A percentile compares a stretch with the other conserved stretches of the same genome.
phyloP scores from a whole-genome alignment of 208 protist species.

The Trypanosoma vivax region DNA sequence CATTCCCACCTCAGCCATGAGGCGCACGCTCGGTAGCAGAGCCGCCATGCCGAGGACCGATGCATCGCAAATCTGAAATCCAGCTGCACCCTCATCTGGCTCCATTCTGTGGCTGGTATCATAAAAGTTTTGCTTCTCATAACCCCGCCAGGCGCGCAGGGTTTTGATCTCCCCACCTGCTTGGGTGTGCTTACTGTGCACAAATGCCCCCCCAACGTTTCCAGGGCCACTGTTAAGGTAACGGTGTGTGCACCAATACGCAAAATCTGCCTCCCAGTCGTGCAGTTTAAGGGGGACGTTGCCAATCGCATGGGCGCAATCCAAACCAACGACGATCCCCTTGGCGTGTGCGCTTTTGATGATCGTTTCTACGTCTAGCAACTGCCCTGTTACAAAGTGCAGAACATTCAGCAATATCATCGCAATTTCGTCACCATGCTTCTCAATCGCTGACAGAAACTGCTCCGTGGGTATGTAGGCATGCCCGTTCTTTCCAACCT shows the following conservation, averaged over 20 bases:
- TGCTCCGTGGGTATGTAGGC: conserved; percentile 61
- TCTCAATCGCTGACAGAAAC: conserved; percentile 76
- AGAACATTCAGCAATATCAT: conserved; percentile 84
- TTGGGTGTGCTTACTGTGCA: conserved; percentile 82
- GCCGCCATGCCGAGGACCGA: conserved; percentile 56
- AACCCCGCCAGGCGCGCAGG: conserved; percentile 91
- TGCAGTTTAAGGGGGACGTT: conserved; percentile 91
- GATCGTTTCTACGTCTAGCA: conserved; percentile 90
- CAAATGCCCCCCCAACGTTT: conserved; percentile 85
- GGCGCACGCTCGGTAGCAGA: conserved; percentile 71
- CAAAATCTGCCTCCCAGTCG: conserved; percentile 96
- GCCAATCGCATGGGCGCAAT: conserved; percentile 93
- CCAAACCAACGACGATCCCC: conserved; percentile 85
- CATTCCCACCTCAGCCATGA: conserved; percentile 83
- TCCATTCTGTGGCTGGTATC: conserved; percentile 58
- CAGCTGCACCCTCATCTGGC: conserved; percentile 52
- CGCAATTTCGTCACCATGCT: conserved; percentile 80
- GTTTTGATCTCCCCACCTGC: conserved; percentile 27
- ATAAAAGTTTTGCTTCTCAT: conserved; percentile 71
- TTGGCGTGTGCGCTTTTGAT: conserved; percentile 74
- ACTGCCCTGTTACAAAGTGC: conserved; percentile 93
- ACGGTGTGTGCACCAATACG: conserved; percentile 94
- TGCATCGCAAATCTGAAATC: conserved; percentile 79
- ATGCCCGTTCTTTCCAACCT: conserved; percentile 26
- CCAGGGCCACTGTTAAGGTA: conserved; percentile 94